Conservation (phyloP, 2,329 filamentous ascomycete genomes). For the Fragosphaeria purpurea region DNA sequence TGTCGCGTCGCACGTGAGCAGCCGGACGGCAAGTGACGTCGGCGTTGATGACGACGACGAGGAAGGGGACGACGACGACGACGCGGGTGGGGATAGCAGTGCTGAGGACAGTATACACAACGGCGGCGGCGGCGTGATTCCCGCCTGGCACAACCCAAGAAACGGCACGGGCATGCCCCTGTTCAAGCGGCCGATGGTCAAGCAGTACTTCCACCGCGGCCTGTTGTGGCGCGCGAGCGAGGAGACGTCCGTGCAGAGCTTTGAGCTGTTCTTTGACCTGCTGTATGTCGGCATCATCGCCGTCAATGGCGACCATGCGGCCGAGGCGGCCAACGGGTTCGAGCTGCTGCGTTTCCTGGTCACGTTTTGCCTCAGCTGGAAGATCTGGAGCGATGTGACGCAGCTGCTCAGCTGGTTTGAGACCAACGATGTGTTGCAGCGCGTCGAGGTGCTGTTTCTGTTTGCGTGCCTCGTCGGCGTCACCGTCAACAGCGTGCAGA, state of each 20-base stretch:
- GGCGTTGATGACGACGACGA: constrained; percentile 4
- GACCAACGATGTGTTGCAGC: constrained; percentile 48
- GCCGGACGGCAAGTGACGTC: constrained; percentile 7
- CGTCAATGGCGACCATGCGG: constrained; percentile 50
- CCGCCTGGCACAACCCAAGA: constrained; percentile 15
- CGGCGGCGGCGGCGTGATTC: constrained; percentile 5
- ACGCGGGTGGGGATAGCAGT: constrained; percentile 6
- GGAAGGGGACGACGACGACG: constrained; percentile 12
- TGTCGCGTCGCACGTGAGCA: not conserved
- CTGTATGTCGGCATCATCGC: constrained; percentile 56
- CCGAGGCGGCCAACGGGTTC: constrained; percentile 43
- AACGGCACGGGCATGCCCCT: constrained; percentile 40
- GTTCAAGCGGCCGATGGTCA: constrained; percentile 48
- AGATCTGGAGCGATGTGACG: constrained; percentile 52
- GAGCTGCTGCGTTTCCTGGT: constrained; percentile 50
- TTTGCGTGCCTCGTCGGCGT: constrained; percentile 51
- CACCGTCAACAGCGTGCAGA: constrained; percentile 52
- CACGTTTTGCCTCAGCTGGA: constrained; percentile 53
- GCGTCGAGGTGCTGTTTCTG: constrained; percentile 49
- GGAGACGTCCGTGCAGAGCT: constrained; percentile 49
- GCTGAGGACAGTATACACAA: not conserved
- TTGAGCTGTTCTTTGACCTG: constrained; percentile 56
- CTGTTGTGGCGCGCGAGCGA: constrained; percentile 52
- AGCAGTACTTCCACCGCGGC: constrained; percentile 58
- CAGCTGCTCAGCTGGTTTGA: constrained; percentile 52